Evolutionary conservation across 768 basidiomycete genomes (phyloP), one percentile per base, ranked within the genome.

Genomic region (Pilatotrama ljubarskyi): DNA sequence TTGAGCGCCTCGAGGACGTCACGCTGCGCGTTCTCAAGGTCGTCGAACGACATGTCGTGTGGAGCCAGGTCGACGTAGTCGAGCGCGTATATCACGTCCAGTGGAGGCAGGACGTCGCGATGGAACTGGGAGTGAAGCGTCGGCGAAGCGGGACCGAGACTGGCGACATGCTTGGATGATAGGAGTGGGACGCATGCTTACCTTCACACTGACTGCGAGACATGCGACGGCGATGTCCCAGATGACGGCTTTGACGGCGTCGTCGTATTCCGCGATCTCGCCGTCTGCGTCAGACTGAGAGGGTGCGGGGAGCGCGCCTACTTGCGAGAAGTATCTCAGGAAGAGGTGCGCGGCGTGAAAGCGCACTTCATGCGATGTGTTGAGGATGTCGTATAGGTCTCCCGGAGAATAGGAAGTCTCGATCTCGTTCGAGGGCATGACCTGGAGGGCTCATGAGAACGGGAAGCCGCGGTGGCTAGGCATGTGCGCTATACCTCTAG

Each of bases 301-400:
- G 6, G 55, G 15, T 9, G 59, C 42, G 25, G 59, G 53, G 5
- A 42, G 6, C 6, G 68, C 63, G 62, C 75, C 72, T 0, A 82
- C 69, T 24, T 78, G 67, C 29, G 76, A 73, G 64, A 85, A 82
- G 59, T 84, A 88, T 18, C 84, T 78, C 22, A 78, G 71, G 62
- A 88, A 85, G 61, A 88, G 70, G 67, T 84, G 80, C 0, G 76
- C 82, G 0, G 87, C 87, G 56, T 88, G 86, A 63, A 87, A 88
- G 3, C 85, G 78, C 15, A 87, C 87, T 59, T 87, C 80, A 0
- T 76, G 77, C 0, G 81, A 85, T 2, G 73, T 77, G 8, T 69
- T 68, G 24, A 90, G 76, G 55, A 88, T 84, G 49, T 87, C 82
- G 40, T 74, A 69, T 25, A 88, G 74, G 53, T 83, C 70, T 37